Percentiles rank a stretch among this genome's conserved stretches.
phyloP scores from a whole-genome alignment of 306 rosid species.

The Gastrolobium bilobum region DNA sequence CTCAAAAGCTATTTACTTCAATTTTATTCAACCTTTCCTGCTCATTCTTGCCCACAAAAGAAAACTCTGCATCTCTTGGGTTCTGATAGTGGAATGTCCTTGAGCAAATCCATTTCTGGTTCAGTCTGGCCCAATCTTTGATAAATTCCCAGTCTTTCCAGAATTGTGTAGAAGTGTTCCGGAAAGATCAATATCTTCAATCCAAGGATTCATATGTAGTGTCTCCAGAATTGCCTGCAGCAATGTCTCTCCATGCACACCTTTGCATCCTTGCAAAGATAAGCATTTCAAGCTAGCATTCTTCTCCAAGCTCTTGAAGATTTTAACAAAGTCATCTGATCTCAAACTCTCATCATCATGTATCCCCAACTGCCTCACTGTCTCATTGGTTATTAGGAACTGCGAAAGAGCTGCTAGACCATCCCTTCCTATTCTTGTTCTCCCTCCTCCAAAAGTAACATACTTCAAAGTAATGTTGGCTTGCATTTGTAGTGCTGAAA shows the following conservation, averaged over 20 bases:
- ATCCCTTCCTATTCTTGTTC: constrained; percentile 84
- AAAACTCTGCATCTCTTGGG: constrained; percentile 92
- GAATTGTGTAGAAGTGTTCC: constrained; percentile 83
- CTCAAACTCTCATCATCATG: constrained; percentile 81
- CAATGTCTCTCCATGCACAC: constrained; percentile 79
- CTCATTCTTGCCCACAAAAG: constrained; percentile 93
- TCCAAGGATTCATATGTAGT: constrained; percentile 91
- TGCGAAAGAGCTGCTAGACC: constrained; percentile 77
- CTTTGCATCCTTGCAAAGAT: constrained; percentile 82
- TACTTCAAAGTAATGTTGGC: constrained; percentile 78
- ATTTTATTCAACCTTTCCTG: constrained; percentile 63
- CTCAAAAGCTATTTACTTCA: too few species aligned
- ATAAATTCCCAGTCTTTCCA: constrained; percentile 72
- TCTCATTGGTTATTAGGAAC: constrained; percentile 77
- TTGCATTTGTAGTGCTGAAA: constrained; percentile 83
- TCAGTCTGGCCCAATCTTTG: constrained; percentile 89
- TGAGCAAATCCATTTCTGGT: constrained; percentile 84
- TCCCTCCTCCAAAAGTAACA: constrained; percentile 83
- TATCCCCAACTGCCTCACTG: constrained; percentile 71
- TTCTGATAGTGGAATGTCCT: constrained; percentile 85
- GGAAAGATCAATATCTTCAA: constrained; percentile 88
- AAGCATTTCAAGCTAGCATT: constrained; percentile 80
- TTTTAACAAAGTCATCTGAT: constrained; percentile 72
- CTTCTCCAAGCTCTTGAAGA: constrained; percentile 86
- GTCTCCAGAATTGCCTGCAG: constrained; percentile 81